A percentile compares a stretch with the other conserved stretches of the same genome.
Conservation (phyloP, 352 stramenopile species). For the Phytopythium ostracodes region DNA sequence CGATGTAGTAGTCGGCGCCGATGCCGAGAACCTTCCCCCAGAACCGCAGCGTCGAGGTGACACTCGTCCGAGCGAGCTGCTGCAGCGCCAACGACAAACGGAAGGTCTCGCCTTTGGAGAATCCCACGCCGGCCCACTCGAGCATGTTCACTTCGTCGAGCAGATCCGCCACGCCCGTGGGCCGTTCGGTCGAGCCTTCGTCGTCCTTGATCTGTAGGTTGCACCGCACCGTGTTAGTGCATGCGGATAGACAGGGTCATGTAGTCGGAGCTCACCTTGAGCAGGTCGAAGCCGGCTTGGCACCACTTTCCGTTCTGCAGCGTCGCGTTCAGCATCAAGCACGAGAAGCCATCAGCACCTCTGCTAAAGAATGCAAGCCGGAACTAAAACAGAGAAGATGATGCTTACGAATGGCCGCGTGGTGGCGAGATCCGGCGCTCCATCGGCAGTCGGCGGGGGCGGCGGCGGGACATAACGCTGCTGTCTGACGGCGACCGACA, state of each 20-base stretch:
- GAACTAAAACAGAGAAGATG: no score
- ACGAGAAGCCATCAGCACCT: not conserved
- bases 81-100: slow-evolving; percentile 62
- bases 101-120: slow-evolving; percentile 73
- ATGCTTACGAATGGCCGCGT: slow-evolving; percentile 55
- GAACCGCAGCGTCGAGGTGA: slow-evolving; percentile 74
- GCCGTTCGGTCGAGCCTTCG: slow-evolving; percentile 33
- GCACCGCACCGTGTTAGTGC: not conserved
- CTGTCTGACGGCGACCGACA: slow-evolving; percentile 84
- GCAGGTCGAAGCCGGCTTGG: slow-evolving; percentile 50
- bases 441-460: slow-evolving; percentile 25
- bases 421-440: slow-evolving; percentile 21
- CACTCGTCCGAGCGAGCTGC: slow-evolving; percentile 46
- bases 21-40: slow-evolving; percentile 86
- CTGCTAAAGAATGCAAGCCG: no score
- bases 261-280: slow-evolving; percentile 60
- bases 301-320: slow-evolving; percentile 58
- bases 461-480: slow-evolving; percentile 49
- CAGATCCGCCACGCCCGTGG: slow-evolving; percentile 49
- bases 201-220: slow-evolving; percentile 23
- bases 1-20: slow-evolving; percentile 77
- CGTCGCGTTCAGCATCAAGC: not conserved
- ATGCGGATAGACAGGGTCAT: not conserved
- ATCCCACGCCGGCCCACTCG: slow-evolving; percentile 72
- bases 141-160: slow-evolving; percentile 84